These are phyloP conservation scores for Tremella fuciformis DNA, from an alignment of 768 basidiomycete species.

Conservation along the genomic window DNA sequence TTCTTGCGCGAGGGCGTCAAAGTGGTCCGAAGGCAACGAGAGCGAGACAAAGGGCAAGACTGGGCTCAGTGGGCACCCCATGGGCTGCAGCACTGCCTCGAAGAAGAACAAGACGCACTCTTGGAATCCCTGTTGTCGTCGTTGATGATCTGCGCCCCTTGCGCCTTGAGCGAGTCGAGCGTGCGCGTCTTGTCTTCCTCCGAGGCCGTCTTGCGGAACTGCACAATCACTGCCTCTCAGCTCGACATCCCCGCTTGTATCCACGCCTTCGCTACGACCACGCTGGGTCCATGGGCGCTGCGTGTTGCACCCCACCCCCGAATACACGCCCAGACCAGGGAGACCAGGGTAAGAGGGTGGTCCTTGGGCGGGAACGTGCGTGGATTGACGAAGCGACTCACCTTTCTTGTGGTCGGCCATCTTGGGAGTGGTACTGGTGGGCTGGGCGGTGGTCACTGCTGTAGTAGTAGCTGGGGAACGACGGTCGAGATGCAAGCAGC, in stretches of 20 bases:
- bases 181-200: conserved; percentile 32
- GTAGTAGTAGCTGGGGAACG: conserved; percentile 8
- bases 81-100: conserved; percentile 8
- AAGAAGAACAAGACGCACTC: conserved; percentile 26
- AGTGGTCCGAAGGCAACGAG: conserved; percentile 29
- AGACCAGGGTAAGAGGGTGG: background rate
- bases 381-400: background rate
- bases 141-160: conserved; percentile 33
- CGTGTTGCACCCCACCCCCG: no score
- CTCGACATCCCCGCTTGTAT: background rate
- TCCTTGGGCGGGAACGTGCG: no score
- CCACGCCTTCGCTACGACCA: background rate
- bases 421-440: no score
- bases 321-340: background rate
- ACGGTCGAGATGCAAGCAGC: background rate
- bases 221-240: conserved; percentile 31
- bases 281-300: no score
- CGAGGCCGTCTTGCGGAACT: conserved; percentile 40
- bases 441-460: no score
- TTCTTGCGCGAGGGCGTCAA: conserved; percentile 25
- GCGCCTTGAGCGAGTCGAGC: conserved; percentile 28
- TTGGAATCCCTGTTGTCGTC: conserved; percentile 35
- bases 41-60: conserved; percentile 43
- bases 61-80: conserved; percentile 1
- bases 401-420: conserved; percentile 24